Base-by-base conservation (phyloP, 768 basidiomycete genomes). In the Lactifluus piperatus region DNA sequence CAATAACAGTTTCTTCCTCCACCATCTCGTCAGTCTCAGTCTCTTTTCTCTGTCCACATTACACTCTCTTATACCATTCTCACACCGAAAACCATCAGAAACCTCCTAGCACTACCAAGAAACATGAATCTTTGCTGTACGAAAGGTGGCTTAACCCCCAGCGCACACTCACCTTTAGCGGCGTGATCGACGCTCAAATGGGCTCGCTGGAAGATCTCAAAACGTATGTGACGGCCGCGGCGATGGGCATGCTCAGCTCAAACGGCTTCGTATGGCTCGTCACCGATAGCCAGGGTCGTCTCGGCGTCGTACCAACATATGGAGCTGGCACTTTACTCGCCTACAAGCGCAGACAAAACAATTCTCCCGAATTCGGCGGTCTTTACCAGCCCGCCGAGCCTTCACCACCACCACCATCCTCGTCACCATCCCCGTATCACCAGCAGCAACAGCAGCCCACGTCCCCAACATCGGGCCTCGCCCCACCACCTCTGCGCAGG, bases 1-100 rank as follows among this genome's bases (percentile, higher is more conserved):
- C 62, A 99, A 98, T 75, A 98, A 97, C 71, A 84, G 85, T 65
- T 98, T 91, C 80, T 98, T 98, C 78, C 79, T 99, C 29, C 81
- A 90, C 64, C 79, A 78, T 57, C 77, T 99, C 39, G 95, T 97
- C 70, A 52, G 92, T 78, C 41, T 26, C n/a, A n/a, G n/a, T n/a
- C n/a, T n/a, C n/a, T n/a, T n/a, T n/a, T n/a, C n/a, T n/a, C n/a
- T n/a, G n/a, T n/a, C n/a, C n/a, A n/a, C n/a, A n/a, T n/a, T n/a
- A n/a, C n/a, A n/a, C n/a, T n/a, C n/a, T n/a, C n/a, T n/a, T n/a
- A n/a, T n/a, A n/a, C n/a, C 10, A 5, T 30, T 6, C 32, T 4
- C 26, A 24, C 20, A 8, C 1, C 3, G 14, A 14, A 4, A 37
- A 34, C 34, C 13, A 34, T 34, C 29, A 76, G 75, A 70, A 67